A percentile compares a stretch with the other conserved stretches of the same genome.
Evolutionary conservation across 2,329 filamentous ascomycete species (phyloP).

Genomic region (Stenocarpella maydis): DNA sequence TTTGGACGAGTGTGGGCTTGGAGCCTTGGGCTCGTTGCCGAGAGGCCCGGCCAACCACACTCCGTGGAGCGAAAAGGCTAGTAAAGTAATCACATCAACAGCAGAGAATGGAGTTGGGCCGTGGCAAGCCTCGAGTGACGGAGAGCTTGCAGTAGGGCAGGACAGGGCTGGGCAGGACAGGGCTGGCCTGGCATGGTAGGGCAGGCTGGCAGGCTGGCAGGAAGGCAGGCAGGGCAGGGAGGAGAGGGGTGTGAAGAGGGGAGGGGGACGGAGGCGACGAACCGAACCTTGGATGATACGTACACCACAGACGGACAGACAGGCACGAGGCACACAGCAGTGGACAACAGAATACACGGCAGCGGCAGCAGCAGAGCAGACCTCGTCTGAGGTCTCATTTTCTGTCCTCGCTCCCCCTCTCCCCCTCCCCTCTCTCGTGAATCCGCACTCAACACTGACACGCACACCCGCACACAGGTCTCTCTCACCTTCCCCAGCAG

Average conservation of each 20-base stretch:
- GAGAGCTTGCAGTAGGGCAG: constrained; percentile 1
- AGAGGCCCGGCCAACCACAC: constrained; percentile 19
- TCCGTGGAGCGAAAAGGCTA: constrained; percentile 12
- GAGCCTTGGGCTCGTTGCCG: constrained; percentile 24
- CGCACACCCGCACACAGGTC: no score
- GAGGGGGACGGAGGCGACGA: background rate
- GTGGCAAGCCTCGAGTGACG: constrained; percentile 6
- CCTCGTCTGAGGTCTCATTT: background rate
- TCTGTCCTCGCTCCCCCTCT: background rate
- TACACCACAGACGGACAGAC: background rate
- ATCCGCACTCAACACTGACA: background rate
- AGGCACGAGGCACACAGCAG: background rate
- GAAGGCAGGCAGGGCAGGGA: background rate
- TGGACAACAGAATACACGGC: background rate
- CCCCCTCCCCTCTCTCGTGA: background rate
- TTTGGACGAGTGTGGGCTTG: constrained; percentile 14
- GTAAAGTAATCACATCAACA: constrained; percentile 19
- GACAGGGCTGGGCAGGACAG: background rate
- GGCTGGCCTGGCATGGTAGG: background rate
- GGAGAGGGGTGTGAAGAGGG: background rate
- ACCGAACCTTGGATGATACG: constrained; percentile 1
- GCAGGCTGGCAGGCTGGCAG: no score
- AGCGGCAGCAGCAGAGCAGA: background rate
- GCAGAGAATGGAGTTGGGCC: no score
- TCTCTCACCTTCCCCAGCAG: constrained; percentile 18